These are phyloP conservation scores for Salix udensis DNA, from an alignment of 345 rosid genomes.

Conservation along the genomic window DNA sequence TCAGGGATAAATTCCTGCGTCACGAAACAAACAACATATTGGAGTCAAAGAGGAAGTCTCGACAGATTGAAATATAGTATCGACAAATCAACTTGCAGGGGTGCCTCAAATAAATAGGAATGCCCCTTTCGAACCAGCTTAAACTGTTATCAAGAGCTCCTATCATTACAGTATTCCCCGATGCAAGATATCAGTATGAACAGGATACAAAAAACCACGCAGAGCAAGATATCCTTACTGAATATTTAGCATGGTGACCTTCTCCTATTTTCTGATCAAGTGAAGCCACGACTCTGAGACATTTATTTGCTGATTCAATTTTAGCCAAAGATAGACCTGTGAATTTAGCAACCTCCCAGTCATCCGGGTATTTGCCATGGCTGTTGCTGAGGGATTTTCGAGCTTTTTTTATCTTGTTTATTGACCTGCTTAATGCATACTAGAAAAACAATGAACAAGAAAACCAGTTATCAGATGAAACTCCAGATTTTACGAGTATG, in stretches of 20 bases:
- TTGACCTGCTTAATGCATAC: constrained; percentile 45
- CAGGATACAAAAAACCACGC: not conserved
- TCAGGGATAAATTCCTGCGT: constrained; percentile 64
- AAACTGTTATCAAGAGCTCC: too few species aligned
- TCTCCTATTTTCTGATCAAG: constrained; percentile 63
- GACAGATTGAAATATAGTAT: not conserved
- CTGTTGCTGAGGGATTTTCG: constrained; percentile 46
- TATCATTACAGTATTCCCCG: too few species aligned
- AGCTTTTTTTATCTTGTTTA: constrained; percentile 61
- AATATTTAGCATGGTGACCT: constrained; percentile 39
- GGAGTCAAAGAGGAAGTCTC: constrained; percentile 1
- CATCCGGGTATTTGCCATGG: constrained; percentile 52
- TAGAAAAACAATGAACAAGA: constrained; percentile 22
- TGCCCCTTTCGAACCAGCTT: not conserved
- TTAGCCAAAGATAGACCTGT: constrained; percentile 56
- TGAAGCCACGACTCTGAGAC: constrained; percentile 72
- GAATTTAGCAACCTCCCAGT: constrained; percentile 56
- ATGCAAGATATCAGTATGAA: too few species aligned
- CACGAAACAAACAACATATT: not conserved
- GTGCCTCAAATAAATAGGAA: not conserved
- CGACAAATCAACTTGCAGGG: not conserved
- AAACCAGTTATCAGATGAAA: constrained; percentile 7
- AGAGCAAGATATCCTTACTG: constrained; percentile 38
- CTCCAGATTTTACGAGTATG: not conserved
- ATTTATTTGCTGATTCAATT: constrained; percentile 67